These are phyloP conservation scores for Hirsutella thompsonii DNA, from an alignment of 2,329 filamentous ascomycete species.

Conservation along the genomic window DNA sequence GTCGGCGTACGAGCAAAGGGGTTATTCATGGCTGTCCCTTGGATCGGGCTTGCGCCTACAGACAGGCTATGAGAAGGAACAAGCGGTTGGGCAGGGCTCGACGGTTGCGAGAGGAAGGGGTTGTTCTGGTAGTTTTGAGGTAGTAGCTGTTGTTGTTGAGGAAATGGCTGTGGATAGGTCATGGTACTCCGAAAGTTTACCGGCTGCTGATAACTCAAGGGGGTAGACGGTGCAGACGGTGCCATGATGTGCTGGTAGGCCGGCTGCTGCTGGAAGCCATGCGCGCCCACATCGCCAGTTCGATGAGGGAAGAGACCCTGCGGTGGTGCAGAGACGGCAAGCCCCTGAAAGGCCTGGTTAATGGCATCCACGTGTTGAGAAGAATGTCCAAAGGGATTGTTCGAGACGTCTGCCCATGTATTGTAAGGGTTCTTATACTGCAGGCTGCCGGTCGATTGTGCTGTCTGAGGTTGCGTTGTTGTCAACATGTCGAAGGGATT, in stretches of 20 bases:
- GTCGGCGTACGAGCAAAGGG: slow-evolving; percentile 37
- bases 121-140: slow-evolving; percentile 30
- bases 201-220: slow-evolving; percentile 25
- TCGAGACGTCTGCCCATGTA: slow-evolving; percentile 23
- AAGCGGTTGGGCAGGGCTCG: slow-evolving; percentile 17
- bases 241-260: slow-evolving; percentile 30
- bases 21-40: slow-evolving; percentile 26
- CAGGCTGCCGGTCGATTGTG: slow-evolving; percentile 51
- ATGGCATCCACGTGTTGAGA: slow-evolving; percentile 28
- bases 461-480: slow-evolving; percentile 43
- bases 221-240: slow-evolving; percentile 26
- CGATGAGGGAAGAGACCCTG: slow-evolving; percentile 59
- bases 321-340: slow-evolving; percentile 51
- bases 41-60: slow-evolving; percentile 23
- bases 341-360: slow-evolving; percentile 60
- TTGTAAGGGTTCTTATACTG: slow-evolving; percentile 43
- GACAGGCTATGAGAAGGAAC: slow-evolving; percentile 24
- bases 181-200: slow-evolving; percentile 28
- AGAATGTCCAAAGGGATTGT: slow-evolving; percentile 57
- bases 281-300: slow-evolving; percentile 47
- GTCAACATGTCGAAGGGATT: slow-evolving; percentile 57
- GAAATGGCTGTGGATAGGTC: slow-evolving; percentile 25
- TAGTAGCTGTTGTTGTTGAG: slow-evolving; percentile 21
- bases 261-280: slow-evolving; percentile 23
- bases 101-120: slow-evolving; percentile 33